Evolutionary conservation across 169 alveolate genomes (phyloP).

Genomic region (Theileria equi): DNA sequence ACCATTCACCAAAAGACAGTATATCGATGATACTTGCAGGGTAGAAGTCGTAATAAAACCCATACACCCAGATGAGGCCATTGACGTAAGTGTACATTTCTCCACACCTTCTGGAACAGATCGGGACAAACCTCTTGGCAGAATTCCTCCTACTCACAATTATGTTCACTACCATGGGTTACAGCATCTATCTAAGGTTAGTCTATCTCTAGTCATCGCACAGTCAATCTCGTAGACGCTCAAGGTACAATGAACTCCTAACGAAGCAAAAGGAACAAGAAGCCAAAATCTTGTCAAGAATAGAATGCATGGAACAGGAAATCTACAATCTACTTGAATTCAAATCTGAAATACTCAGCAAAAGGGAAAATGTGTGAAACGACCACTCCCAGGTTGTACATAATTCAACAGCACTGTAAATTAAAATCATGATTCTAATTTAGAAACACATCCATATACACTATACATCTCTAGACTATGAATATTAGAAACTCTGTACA

Average conservation of each 20-base stretch:
- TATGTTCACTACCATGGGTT: slow-evolving; percentile 52
- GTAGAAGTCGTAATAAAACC: slow-evolving; percentile 61
- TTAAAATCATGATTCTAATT: too few species aligned
- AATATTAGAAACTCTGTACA: slow-evolving; percentile 7
- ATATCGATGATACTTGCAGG: slow-evolving; percentile 28
- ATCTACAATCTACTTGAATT: slow-evolving; percentile 35
- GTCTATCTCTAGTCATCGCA: not conserved
- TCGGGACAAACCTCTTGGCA: slow-evolving; percentile 56
- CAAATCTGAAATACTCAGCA: not conserved
- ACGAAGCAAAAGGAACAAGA: slow-evolving; percentile 34
- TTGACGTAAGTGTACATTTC: slow-evolving; percentile 12
- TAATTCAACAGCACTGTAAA: too few species aligned
- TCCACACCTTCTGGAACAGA: not conserved
- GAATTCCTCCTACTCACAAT: slow-evolving; percentile 48
- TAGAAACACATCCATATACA: too few species aligned
- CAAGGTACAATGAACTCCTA: slow-evolving; percentile 27
- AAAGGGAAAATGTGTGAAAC: too few species aligned
- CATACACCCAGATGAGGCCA: slow-evolving; percentile 49
- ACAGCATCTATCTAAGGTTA: slow-evolving; percentile 49
- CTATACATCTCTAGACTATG: too few species aligned
- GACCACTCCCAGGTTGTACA: too few species aligned
- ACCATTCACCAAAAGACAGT: slow-evolving; percentile 23
- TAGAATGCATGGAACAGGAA: slow-evolving; percentile 47
- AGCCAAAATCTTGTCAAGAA: slow-evolving; percentile 30
- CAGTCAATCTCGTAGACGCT: slow-evolving; percentile 28